These are phyloP conservation scores for Clonostachys rhizophaga DNA, from an alignment of 2,329 filamentous ascomycete species.

Conservation along the genomic window DNA sequence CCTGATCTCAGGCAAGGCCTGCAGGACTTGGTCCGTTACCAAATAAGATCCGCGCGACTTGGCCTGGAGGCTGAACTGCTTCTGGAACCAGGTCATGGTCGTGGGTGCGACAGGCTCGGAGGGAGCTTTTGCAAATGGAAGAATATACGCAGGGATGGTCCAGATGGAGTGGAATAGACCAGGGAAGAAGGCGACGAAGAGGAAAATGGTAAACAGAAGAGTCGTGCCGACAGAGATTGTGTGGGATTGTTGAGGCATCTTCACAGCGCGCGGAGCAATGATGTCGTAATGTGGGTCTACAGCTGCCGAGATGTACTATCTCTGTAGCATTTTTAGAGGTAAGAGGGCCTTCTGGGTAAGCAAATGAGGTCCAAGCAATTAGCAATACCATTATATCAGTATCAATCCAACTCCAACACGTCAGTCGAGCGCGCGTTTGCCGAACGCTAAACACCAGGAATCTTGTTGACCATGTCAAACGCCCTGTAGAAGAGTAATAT, in stretches of 20 bases:
- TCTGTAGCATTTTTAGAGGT: no score
- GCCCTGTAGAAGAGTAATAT: no score
- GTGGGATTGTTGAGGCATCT: slow-evolving; percentile 22
- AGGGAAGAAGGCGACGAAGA: slow-evolving; percentile 49
- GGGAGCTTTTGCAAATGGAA: slow-evolving; percentile 21
- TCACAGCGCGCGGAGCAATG: no score
- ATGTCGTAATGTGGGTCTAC: no score
- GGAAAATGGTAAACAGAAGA: slow-evolving; percentile 34
- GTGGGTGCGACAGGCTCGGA: slow-evolving; percentile 16
- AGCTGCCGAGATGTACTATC: no score
- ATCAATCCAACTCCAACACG: no score
- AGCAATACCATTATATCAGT: no score
- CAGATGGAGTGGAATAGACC: slow-evolving; percentile 45
- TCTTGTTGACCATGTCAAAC: no score
- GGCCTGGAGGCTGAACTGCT: slow-evolving; percentile 73
- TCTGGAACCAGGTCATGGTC: slow-evolving; percentile 77
- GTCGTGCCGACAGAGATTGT: slow-evolving; percentile 33
- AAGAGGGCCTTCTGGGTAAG: no score
- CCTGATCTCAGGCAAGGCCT: slow-evolving; percentile 72
- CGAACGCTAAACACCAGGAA: no score
- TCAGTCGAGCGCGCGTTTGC: no score
- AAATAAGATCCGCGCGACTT: slow-evolving; percentile 83
- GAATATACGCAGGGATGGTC: slow-evolving; percentile 38
- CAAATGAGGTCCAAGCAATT: no score
- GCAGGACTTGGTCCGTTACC: slow-evolving; percentile 71